Evolutionary conservation across 2,329 filamentous ascomycete genomes (phyloP), one percentile per base, ranked within the genome.

Genomic region (Sporothrix variecibatus): DNA sequence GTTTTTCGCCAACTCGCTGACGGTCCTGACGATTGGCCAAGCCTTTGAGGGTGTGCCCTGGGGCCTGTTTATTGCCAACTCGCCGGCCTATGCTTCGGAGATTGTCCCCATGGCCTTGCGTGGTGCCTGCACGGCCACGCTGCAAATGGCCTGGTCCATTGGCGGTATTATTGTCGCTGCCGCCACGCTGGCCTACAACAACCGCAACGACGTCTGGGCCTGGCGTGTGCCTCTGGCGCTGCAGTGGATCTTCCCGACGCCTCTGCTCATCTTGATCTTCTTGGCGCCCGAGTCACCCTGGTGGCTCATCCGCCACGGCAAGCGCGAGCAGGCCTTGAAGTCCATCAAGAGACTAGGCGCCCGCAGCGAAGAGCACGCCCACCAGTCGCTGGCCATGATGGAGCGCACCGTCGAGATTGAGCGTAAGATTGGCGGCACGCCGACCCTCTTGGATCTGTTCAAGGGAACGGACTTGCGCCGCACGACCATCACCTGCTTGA

Each of bases 31-130:
- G n/a, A 72, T 84, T 7, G 82, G 85, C 67, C 88, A 91, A 82
- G 81, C 89, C 72, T 84, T 91, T 68, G 88, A 90, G 80, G 89
- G 89, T 75, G 78, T 91, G 7, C 89, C 89, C 3, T 91, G 89
- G 89, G 89, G 89, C 34, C 87, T 91, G 78, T 91, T 91, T 80
- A 90, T 90, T 77, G 88, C 89, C 79, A 90, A 90, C 79, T 86
- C 89, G 8, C 89, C 89, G 0, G 89, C 89, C 5, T 91, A 90
- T 82, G 88, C 86, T 81, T 82, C 82, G 78, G 89, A 91, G 80
- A 89, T 91, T 74, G 87, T 89, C 3, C 89, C 89, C 1, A 85
- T 91, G 71, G 82, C 82, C 78, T 81, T 91, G 73, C 82, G 89
- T 80, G 89, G 86, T 73, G 86, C 88, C 38, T 85, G 85, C 9